A percentile compares a stretch with the other conserved stretches of the same genome.
phyloP scores from a whole-genome alignment of 2,329 filamentous ascomycete genomes.

The Stemphylium beticola region DNA sequence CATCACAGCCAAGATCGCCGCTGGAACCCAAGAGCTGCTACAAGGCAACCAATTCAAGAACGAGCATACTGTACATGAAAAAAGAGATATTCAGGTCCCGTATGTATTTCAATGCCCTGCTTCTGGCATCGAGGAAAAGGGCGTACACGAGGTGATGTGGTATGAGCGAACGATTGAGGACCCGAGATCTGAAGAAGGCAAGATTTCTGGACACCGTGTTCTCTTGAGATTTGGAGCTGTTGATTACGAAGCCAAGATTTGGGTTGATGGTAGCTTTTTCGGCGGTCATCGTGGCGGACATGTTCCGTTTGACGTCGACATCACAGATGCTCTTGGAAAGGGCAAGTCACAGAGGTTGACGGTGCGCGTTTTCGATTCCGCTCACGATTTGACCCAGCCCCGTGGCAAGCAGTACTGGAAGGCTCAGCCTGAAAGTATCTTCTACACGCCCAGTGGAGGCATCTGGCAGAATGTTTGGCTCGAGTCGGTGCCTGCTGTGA shows the following conservation, averaged over 20 bases:
- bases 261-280: conserved; percentile 61
- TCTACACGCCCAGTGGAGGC: conserved; percentile 64
- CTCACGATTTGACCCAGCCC: conserved; percentile 68
- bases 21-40: conserved; percentile 56
- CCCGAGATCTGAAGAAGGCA: conserved; percentile 54
- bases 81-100: conserved; percentile 65
- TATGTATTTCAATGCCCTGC: conserved; percentile 70
- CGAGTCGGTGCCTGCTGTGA: conserved; percentile 60
- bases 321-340: conserved; percentile 55
- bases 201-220: conserved; percentile 49
- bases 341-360: conserved; percentile 51
- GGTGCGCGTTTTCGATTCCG: conserved; percentile 67
- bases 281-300: conserved; percentile 66
- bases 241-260: conserved; percentile 66
- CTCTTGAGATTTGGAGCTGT: conserved; percentile 66
- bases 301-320: conserved; percentile 63
- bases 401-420: conserved; percentile 73
- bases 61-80: conserved; percentile 47
- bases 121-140: conserved; percentile 66
- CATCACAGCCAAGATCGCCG: conserved; percentile 57
- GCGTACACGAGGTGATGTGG: conserved; percentile 71
- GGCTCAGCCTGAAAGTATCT: conserved; percentile 65
- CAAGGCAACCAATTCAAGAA: conserved; percentile 53
- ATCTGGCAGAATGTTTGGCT: conserved; percentile 66
- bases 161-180: conserved; percentile 64